Evolutionary conservation across 1,139 yeast genomes (phyloP).

Genomic region (Zygosaccharomyces pseudobailii): DNA sequence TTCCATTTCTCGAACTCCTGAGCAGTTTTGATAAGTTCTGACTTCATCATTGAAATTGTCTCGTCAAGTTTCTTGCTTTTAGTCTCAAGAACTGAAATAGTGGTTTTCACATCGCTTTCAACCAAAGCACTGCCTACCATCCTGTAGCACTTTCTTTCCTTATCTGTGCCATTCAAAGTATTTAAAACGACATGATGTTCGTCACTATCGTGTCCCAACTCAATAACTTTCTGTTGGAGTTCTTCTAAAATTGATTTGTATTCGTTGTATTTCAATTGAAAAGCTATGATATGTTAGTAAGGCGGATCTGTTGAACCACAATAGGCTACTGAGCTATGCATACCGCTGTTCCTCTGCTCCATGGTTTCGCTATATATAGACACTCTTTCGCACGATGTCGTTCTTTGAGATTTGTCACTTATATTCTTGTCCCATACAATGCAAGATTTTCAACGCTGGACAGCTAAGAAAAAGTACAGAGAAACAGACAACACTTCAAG

Average conservation of each 20-base stretch:
- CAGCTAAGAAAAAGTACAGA: no score
- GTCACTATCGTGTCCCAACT: slow-evolving; percentile 46
- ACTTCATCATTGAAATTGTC: slow-evolving; percentile 44
- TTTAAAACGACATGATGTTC: slow-evolving; percentile 52
- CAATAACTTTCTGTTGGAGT: slow-evolving; percentile 51
- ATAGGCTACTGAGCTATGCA: slow-evolving; percentile 1
- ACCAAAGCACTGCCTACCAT: slow-evolving; percentile 94
- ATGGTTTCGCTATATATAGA: slow-evolving; percentile 2
- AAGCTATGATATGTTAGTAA: slow-evolving; percentile 26
- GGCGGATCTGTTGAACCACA: not conserved
- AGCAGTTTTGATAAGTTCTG: slow-evolving; percentile 44
- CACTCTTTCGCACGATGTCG: not conserved
- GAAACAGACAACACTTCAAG: no score
- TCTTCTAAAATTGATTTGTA: slow-evolving; percentile 58
- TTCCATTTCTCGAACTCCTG: slow-evolving; percentile 66
- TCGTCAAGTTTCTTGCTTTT: slow-evolving; percentile 47
- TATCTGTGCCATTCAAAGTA: slow-evolving; percentile 46
- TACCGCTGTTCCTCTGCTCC: slow-evolving; percentile 18
- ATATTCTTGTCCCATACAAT: no score
- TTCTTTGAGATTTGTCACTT: no score
- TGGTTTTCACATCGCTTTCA: slow-evolving; percentile 75
- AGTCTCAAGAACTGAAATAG: slow-evolving; percentile 57
- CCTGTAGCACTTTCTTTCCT: slow-evolving; percentile 74
- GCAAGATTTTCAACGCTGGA: no score
- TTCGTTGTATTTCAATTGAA: slow-evolving; percentile 56